Base-by-base conservation (phyloP, 2,329 filamentous ascomycete genomes). In the Dichotomopilus funicola region DNA sequence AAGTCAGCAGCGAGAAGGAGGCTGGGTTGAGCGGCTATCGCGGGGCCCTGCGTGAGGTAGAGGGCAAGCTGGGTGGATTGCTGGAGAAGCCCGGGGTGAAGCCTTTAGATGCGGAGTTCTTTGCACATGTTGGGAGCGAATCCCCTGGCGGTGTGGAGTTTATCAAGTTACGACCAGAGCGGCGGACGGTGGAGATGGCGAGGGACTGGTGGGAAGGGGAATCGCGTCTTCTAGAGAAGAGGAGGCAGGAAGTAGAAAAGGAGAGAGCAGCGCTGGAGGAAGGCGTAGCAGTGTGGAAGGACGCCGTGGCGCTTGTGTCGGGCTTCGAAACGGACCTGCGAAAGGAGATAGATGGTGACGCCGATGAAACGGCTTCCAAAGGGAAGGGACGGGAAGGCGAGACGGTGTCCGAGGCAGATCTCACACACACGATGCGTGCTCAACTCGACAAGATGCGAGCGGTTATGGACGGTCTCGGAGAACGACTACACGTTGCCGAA, bases 1-100 rank as follows among this genome's bases (percentile, higher is more conserved):
- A 86, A 54, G 77, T 83, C 1, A 78, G 78, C 59, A 90, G 85
- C 62, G 77, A 78, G 53, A 75, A 85, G 40, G 87, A 90, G 66
- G 84, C 87, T 1, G 83, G 82, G n/a, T 68, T 90, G 11, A 88
- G 85, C 54, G 85, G 86, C 0, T 91, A 89, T 67, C 81, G 78
- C 19, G 80, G 84, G 1, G 85, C 86, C 4, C 70, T 89, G 38
- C 79, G 75, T 54, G 80, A 88, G 53, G 77, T 88, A 5, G 85
- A 91, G 58, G 73, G 72, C 11, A 80, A 87, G 53, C 75, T 89
- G 5, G 71, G 72, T 5, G 73, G 72, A 4, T 79, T 91, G 56
- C 72, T 91, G 62, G 74, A 71, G 8, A 75, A 77, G 11, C 83
- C 84, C 1, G 79, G 81, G 0, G 70, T 83, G 5, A 72, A 72